A percentile compares a stretch with the other conserved stretches of the same genome.
Conservation (phyloP, 345 rosid genomes). For the Garcia nutans region DNA sequence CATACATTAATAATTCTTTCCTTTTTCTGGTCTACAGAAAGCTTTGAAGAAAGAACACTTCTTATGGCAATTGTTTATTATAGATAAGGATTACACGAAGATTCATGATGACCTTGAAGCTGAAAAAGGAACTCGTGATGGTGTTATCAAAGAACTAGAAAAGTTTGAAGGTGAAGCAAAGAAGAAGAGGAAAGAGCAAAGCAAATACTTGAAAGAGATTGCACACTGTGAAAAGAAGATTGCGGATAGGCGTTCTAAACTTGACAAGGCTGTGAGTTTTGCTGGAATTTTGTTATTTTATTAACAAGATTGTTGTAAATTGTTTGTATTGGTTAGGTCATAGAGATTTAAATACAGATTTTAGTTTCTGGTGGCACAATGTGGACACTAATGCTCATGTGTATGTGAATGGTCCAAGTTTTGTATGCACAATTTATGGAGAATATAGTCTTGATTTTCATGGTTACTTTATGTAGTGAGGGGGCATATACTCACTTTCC, state of each 20-base stretch:
- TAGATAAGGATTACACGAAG: slow-evolving; percentile 68
- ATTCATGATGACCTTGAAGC: slow-evolving; percentile 58
- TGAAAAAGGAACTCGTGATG: slow-evolving; percentile 60
- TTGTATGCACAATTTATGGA: background rate
- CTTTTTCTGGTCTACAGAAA: slow-evolving; percentile 54
- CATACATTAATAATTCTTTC: background rate
- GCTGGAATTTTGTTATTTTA: slow-evolving; percentile 6
- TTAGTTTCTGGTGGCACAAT: background rate
- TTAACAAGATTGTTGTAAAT: background rate
- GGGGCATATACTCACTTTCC: too few relatives aligned
- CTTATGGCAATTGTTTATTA: slow-evolving; percentile 81
- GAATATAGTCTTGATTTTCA: background rate
- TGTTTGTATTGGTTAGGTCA: background rate
- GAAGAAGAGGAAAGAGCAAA: slow-evolving; percentile 71
- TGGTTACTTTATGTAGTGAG: background rate
- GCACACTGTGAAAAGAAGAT: slow-evolving; percentile 74
- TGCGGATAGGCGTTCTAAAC: slow-evolving; percentile 63
- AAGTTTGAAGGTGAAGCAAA: slow-evolving; percentile 57
- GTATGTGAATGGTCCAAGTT: background rate
- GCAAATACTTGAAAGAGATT: slow-evolving; percentile 77
- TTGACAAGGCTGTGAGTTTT: slow-evolving; percentile 69
- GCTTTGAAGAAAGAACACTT: slow-evolving; percentile 74
- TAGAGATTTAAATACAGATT: background rate
- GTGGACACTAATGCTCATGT: background rate
- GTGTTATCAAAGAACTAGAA: slow-evolving; percentile 62